Evolutionary conservation across 306 rosid genomes (phyloP).

Genomic region (Gastrolobium villosum): DNA sequence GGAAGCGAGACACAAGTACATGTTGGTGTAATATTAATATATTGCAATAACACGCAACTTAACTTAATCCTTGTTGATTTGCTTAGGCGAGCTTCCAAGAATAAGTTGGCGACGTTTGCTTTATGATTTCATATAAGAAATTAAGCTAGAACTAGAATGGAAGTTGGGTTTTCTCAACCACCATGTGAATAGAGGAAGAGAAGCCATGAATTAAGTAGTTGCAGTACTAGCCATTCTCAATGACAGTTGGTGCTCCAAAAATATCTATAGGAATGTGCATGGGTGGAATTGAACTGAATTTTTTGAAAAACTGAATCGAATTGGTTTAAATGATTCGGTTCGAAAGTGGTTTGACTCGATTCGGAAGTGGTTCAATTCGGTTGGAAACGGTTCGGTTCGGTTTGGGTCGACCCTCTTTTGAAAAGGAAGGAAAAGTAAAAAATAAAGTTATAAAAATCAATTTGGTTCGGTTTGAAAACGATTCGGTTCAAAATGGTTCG

Average conservation of each 20-base stretch:
- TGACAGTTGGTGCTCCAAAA: constrained; percentile 27
- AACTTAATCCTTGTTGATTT: neutral
- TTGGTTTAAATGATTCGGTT: too few species aligned
- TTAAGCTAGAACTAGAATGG: neutral
- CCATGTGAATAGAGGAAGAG: constrained; percentile 34
- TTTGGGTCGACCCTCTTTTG: too few species aligned
- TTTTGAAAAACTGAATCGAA: too few species aligned
- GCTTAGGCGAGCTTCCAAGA: constrained; percentile 25
- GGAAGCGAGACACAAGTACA: neutral
- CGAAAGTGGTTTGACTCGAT: too few species aligned
- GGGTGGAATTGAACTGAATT: too few species aligned
- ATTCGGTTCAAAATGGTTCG: too few species aligned
- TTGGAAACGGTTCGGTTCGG: too few species aligned
- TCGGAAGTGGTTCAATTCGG: too few species aligned
- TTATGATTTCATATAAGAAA: neutral
- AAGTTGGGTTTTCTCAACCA: constrained; percentile 41
- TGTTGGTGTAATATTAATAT: constrained; percentile 10
- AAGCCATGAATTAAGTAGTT: neutral
- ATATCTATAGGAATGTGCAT: too few species aligned
- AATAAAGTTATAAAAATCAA: too few species aligned
- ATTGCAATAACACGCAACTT: constrained; percentile 16
- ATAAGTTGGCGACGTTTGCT: neutral
- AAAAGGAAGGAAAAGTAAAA: too few species aligned
- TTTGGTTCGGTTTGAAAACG: too few species aligned
- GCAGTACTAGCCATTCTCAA: constrained; percentile 32